phyloP scores from a whole-genome alignment of 2,329 filamentous ascomycete species.

The Harringtonia lauricola region DNA sequence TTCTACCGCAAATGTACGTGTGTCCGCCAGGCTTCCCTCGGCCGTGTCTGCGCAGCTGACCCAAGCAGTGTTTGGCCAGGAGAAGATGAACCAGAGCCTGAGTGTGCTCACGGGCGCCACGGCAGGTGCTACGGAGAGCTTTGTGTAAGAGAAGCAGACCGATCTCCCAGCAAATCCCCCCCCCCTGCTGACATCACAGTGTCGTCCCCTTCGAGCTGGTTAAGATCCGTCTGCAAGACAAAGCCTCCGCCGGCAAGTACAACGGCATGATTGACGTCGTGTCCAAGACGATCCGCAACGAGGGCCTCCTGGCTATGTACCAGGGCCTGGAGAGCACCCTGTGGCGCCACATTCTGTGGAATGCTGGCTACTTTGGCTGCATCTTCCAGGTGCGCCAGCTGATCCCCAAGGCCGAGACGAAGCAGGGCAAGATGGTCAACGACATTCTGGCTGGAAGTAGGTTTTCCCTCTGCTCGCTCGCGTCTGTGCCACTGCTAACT shows the following conservation, averaged over 20 bases:
- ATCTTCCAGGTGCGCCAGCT: conserved; percentile 92
- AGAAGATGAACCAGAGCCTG: conserved; percentile 84
- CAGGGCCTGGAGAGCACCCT: conserved; percentile 93
- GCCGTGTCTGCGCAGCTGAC: too few relatives aligned
- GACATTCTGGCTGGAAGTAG: conserved; percentile 69
- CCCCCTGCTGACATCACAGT: conserved; percentile 4
- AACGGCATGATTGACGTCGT: conserved; percentile 72
- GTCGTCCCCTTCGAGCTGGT: conserved; percentile 97
- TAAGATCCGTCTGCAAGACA: conserved; percentile 97
- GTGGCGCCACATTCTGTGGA: conserved; percentile 86
- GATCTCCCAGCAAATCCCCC: neutral
- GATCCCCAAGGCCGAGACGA: conserved; percentile 70
- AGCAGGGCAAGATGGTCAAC: conserved; percentile 71
- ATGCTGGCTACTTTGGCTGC: conserved; percentile 93
- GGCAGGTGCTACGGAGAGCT: conserved; percentile 88
- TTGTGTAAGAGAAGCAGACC: conserved; percentile 48
- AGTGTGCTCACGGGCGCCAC: conserved; percentile 90
- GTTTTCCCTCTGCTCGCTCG: neutral
- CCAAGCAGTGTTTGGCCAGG: conserved; percentile 55
- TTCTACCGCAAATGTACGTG: conserved; percentile 61
- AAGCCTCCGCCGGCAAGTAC: conserved; percentile 82
- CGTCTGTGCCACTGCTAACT: neutral
- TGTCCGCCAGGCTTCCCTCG: too few relatives aligned
- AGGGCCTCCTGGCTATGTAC: conserved; percentile 71
- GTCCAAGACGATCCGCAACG: conserved; percentile 44